Evolutionary conservation across 371 early-diverging fungal genomes (phyloP), one percentile per base, ranked within the genome.

Genomic region (Actinomortierella wolfii): DNA sequence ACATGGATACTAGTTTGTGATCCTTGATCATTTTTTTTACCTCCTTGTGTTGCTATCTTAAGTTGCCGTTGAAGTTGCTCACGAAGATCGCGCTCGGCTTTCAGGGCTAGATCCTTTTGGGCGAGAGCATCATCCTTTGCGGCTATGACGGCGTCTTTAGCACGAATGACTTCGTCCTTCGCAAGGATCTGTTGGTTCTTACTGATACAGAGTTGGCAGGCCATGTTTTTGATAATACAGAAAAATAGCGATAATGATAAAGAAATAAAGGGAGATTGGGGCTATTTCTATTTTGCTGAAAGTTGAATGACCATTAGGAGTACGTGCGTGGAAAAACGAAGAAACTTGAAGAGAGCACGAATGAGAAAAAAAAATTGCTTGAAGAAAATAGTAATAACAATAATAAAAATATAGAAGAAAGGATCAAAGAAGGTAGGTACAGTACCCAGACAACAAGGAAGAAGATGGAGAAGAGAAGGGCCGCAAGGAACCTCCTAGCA

Each of bases 41-140:
- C 34, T 34, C 7, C 34, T 34, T 34, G 34, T 34, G 34, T 34
- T 4, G 59, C 56, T 18, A 58, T 24, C 48, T 63, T 68, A 56
- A 68, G 62, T 46, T 68, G 68, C 46, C 56, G 62, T 42, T 63
- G 62, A 8, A 68, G 62, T n/a, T 61, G 68, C 15, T 68, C 68
- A 29, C 61, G 61, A 14, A 68, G 18, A 20, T 68, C 68, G 18
- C 68, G 68, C 26, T 56, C 67, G 1, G 40, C 48, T 25, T 67
- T 67, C 25, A 68, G 48, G 17, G 62, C 68, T 39, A 45, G 48
- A 25, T 68, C 59, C 53, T 68, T 68, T 49, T 68, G 68, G 18
- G 59, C 61, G 25, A 63, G 57, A 5, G 63, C 56, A 23, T 68
- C 63, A 49, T 68, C 63, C 45, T 68, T 68, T 34, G 68, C 68